These are phyloP conservation scores for Epichloe typhina DNA, from an alignment of 2,329 filamentous ascomycete genomes.

Conservation along the genomic window DNA sequence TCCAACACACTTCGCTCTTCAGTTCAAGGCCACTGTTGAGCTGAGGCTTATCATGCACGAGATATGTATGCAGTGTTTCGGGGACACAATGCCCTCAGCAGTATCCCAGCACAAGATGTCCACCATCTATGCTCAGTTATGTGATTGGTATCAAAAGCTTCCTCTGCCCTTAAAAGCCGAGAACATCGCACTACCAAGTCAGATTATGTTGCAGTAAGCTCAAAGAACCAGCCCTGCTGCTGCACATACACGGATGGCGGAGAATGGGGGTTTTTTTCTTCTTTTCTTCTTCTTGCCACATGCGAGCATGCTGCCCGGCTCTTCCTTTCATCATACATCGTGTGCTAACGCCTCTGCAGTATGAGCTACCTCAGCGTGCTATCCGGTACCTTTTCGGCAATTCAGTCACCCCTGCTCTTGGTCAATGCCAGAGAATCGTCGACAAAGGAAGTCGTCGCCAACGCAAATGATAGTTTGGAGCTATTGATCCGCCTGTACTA, in stretches of 20 bases:
- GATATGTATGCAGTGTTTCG: too few species aligned
- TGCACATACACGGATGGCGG: too few species aligned
- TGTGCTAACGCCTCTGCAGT: too few species aligned
- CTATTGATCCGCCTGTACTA: slow-evolving; percentile 18
- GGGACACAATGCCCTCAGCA: neutral
- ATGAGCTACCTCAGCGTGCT: too few species aligned
- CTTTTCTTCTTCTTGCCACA: neutral
- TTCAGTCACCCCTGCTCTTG: too few species aligned
- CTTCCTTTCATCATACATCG: too few species aligned
- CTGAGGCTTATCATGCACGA: slow-evolving; percentile 23
- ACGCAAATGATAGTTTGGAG: slow-evolving; percentile 11
- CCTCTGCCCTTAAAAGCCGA: slow-evolving; percentile 14
- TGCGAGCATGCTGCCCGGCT: too few species aligned
- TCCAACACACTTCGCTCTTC: slow-evolving; percentile 17
- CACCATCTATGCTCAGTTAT: slow-evolving; percentile 10
- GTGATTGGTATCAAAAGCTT: slow-evolving; percentile 17
- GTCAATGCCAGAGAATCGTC: neutral
- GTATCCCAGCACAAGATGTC: slow-evolving; percentile 10
- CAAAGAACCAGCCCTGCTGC: neutral
- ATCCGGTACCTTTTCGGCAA: too few species aligned
- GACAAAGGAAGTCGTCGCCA: slow-evolving; percentile 11
- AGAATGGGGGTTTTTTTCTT: neutral
- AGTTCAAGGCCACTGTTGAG: slow-evolving; percentile 12
- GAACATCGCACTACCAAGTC: slow-evolving; percentile 19
- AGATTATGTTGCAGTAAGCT: slow-evolving; percentile 24